These are phyloP conservation scores for Globisporangium takayamanum DNA, from an alignment of 352 stramenopile genomes.

Conservation along the genomic window DNA sequence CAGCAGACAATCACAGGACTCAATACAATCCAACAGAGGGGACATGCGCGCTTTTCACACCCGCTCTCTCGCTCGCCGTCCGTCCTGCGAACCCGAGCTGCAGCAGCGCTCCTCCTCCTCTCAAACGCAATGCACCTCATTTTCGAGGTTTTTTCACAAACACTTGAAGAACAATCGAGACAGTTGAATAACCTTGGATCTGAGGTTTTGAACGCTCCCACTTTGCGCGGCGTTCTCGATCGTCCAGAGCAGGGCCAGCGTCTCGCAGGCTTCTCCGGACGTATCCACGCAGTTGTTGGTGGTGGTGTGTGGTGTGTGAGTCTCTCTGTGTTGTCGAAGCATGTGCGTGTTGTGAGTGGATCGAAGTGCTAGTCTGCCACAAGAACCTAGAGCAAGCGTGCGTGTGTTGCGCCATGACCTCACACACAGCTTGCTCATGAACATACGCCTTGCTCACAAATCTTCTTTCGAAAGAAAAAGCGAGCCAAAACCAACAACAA, in stretches of 20 bases:
- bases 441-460: neutral
- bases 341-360: too few relatives aligned
- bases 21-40: too few relatives aligned
- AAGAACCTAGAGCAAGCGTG: neutral
- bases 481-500: neutral
- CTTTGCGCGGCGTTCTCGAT: neutral
- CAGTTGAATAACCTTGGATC: neutral
- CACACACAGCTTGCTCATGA: neutral
- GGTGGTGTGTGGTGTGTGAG: too few relatives aligned
- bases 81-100: slow-evolving; percentile 1
- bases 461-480: slow-evolving; percentile 1
- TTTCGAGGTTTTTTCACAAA: neutral
- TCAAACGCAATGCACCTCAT: neutral
- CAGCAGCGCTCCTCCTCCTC: neutral
- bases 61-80: slow-evolving; percentile 7
- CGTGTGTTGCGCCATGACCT: neutral
- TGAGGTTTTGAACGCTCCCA: slow-evolving; percentile 7
- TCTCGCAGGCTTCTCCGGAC: slow-evolving; percentile 8
- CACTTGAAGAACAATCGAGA: too few relatives aligned
- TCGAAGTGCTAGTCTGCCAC: too few relatives aligned
- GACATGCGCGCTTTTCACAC: neutral
- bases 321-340: too few relatives aligned
- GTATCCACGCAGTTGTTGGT: slow-evolving; percentile 3
- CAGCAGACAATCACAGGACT: neutral
- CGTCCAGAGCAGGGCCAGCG: slow-evolving; percentile 2